Conservation (phyloP, 805 yeast species). For the Vanderwaltozyma tropicalis region DNA sequence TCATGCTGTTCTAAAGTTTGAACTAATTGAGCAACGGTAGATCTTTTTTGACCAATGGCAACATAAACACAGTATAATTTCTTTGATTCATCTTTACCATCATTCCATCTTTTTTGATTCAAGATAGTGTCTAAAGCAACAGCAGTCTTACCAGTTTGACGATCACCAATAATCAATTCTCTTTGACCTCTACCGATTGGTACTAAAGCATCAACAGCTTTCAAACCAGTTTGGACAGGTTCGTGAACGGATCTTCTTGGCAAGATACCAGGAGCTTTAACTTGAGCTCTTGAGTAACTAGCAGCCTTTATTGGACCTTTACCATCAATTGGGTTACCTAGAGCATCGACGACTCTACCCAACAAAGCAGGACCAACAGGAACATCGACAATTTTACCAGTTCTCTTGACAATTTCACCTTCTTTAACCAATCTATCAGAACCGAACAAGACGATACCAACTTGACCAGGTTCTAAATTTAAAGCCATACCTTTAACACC, state of each 20-base stretch:
- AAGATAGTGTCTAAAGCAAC: slow-evolving; percentile 97
- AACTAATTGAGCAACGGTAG: slow-evolving; percentile 98
- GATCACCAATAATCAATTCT: slow-evolving; percentile 99
- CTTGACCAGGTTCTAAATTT: slow-evolving; percentile 99
- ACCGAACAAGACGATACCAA: slow-evolving; percentile 99
- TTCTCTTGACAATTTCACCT: slow-evolving; percentile 99
- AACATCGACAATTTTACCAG: slow-evolving; percentile 98
- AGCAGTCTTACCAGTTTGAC: slow-evolving; percentile 99
- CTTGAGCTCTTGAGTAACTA: slow-evolving; percentile 88
- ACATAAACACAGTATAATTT: slow-evolving; percentile 99
- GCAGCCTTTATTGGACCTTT: slow-evolving; percentile 93
- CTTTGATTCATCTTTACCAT: slow-evolving; percentile 89
- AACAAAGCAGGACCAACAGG: slow-evolving; percentile 97
- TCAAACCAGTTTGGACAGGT: slow-evolving; percentile 99
- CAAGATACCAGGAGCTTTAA: slow-evolving; percentile 99
- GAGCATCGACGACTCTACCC: slow-evolving; percentile 99
- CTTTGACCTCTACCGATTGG: slow-evolving; percentile 99
- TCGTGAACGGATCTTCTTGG: slow-evolving; percentile 98
- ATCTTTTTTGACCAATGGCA: slow-evolving; percentile 99
- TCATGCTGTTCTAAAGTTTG: slow-evolving; percentile 98
- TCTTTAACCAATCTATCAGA: slow-evolving; percentile 97
- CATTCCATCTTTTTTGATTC: slow-evolving; percentile 98
- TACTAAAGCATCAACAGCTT: slow-evolving; percentile 97
- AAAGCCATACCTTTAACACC: slow-evolving; percentile 99
- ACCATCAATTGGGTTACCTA: slow-evolving; percentile 99